phyloP scores from a whole-genome alignment of 2,329 filamentous ascomycete genomes.

The Aspergillus piperis region DNA sequence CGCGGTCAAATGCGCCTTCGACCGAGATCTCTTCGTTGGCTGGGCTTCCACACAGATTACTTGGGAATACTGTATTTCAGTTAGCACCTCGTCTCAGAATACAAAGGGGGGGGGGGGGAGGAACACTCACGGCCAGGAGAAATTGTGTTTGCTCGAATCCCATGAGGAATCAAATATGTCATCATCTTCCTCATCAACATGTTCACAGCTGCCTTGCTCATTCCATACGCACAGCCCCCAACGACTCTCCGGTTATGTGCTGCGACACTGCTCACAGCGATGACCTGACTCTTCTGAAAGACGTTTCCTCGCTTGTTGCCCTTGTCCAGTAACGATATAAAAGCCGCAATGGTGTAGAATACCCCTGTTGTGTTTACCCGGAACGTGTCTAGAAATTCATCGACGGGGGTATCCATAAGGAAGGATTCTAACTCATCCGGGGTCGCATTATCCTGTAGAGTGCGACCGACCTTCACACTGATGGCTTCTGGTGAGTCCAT shows the following conservation, averaged over 20 bases:
- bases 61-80: background rate
- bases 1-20: conserved; percentile 12
- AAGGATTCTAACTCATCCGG: background rate
- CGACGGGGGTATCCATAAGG: conserved; percentile 19
- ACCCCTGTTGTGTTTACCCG: conserved; percentile 34
- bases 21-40: background rate
- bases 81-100: background rate
- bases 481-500: conserved; percentile 27
- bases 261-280: conserved; percentile 24
- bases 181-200: conserved; percentile 21
- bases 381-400: conserved; percentile 28
- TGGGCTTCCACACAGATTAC: background rate
- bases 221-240: conserved; percentile 20
- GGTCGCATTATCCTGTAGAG: background rate
- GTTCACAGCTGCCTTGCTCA: conserved; percentile 26
- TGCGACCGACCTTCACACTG: background rate
- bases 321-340: conserved; percentile 37
- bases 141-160: conserved; percentile 28
- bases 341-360: conserved; percentile 36
- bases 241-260: conserved; percentile 25
- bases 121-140: conserved; percentile 24
- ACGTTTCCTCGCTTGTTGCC: conserved; percentile 25
- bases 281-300: conserved; percentile 27
- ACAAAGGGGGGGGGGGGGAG: too few relatives aligned
- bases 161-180: conserved; percentile 14